phyloP scores from a whole-genome alignment of 2,329 filamentous ascomycete species.

The Laburnicola sp. region DNA sequence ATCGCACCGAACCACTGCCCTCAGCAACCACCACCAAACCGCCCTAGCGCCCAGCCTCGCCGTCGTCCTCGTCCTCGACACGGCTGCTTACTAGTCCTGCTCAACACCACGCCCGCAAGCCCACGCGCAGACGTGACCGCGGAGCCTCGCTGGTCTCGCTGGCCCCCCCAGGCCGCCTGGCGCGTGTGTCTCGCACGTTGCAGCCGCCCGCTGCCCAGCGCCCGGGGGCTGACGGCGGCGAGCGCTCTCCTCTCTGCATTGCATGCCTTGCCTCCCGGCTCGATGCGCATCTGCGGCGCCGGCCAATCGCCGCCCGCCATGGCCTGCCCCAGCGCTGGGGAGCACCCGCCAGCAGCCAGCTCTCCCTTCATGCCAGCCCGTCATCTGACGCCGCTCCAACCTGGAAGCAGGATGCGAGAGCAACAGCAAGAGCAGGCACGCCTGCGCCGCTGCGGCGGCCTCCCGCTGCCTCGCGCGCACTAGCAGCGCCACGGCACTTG shows the following conservation, averaged over 20 bases:
- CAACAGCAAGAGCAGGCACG: no score
- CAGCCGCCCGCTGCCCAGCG: conserved; percentile 27
- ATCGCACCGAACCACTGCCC: no score
- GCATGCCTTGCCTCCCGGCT: conserved; percentile 39
- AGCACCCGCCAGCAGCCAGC: conserved; percentile 32
- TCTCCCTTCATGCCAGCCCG: conserved; percentile 24
- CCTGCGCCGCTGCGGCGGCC: conserved; percentile 29
- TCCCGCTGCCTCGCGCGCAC: conserved; percentile 30
- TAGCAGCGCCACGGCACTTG: conserved; percentile 28
- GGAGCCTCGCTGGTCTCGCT: conserved; percentile 22
- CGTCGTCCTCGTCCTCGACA: no score
- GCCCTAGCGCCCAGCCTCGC: no score
- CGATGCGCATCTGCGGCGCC: conserved; percentile 17
- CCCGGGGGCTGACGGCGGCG: conserved; percentile 29
- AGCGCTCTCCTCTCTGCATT: conserved; percentile 26
- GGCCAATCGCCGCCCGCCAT: conserved; percentile 25
- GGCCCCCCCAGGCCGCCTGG: conserved; percentile 23
- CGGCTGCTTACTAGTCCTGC: no score
- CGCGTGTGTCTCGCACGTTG: conserved; percentile 45
- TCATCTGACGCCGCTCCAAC: conserved; percentile 42
- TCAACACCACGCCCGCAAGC: conserved; percentile 13
- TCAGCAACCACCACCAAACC: not conserved
- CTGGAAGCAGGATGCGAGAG: conserved; percentile 23
- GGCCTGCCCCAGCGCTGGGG: conserved; percentile 17
- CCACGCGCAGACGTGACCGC: conserved; percentile 37